Percentiles rank a stretch among this genome's conserved stretches.
phyloP scores from a whole-genome alignment of 2,329 filamentous ascomycete species.

The Helotiales sp. region DNA sequence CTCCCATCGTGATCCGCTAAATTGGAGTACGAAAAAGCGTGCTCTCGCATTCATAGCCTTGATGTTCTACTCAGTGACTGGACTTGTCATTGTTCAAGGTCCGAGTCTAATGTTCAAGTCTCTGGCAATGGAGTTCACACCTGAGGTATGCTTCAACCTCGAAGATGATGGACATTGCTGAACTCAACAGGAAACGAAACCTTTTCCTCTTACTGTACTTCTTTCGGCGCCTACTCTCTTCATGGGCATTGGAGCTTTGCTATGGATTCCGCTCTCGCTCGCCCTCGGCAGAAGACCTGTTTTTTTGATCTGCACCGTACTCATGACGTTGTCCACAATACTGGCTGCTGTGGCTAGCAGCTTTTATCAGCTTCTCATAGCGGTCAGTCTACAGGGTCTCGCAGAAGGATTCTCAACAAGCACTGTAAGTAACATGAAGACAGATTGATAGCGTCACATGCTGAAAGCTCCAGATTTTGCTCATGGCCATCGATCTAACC shows the following conservation, averaged over 20 bases:
- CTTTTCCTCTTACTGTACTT: conserved; percentile 7
- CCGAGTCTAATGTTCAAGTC: conserved; percentile 12
- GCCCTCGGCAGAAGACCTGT: conserved; percentile 20
- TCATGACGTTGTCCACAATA: conserved; percentile 6
- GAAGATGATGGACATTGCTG: background rate
- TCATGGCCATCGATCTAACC: conserved; percentile 17
- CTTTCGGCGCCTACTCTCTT: conserved; percentile 16
- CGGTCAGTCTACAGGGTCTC: conserved; percentile 16
- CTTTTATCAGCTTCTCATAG: conserved; percentile 16
- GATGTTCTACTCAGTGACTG: conserved; percentile 7
- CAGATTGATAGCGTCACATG: background rate
- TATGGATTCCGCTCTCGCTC: conserved; percentile 20
- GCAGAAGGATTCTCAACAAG: conserved; percentile 13
- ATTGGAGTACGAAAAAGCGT: conserved; percentile 19
- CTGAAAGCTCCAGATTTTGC: conserved; percentile 11
- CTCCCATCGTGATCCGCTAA: conserved; percentile 19
- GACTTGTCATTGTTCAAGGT: conserved; percentile 9
- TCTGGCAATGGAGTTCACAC: conserved; percentile 9
- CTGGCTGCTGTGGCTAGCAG: background rate
- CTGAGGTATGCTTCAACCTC: conserved; percentile 1
- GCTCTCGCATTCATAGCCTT: conserved; percentile 11
- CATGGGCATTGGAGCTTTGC: conserved; percentile 20
- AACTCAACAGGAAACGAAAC: conserved; percentile 14
- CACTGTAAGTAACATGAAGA: conserved; percentile 3
- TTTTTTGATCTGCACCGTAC: conserved; percentile 6